phyloP scores from a whole-genome alignment of 805 yeast genomes.

The Komagataella mondaviorum region DNA sequence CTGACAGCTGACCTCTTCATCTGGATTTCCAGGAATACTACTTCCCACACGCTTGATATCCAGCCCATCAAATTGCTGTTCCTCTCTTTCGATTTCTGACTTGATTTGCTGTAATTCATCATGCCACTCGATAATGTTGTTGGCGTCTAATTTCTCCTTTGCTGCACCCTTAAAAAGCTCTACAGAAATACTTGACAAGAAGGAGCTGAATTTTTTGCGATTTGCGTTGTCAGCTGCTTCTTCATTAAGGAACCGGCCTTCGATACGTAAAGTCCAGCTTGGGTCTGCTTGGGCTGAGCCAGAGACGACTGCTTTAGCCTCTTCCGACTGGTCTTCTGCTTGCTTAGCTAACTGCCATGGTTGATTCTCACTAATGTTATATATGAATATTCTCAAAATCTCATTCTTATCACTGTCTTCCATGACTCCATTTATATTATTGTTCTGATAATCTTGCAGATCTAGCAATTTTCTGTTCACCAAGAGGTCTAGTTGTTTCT shows the following conservation, averaged over 20 bases:
- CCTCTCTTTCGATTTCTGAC: conserved; percentile 16
- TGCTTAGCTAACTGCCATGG: conserved; percentile 56
- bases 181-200: conserved; percentile 72
- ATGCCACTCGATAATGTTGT: conserved; percentile 78
- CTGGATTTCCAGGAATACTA: conserved; percentile 14
- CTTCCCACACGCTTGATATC: conserved; percentile 74
- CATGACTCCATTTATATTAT: conserved; percentile 29
- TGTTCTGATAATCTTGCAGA: conserved; percentile 53
- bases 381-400: conserved; percentile 64
- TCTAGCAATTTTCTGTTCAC: conserved; percentile 77
- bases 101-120: conserved; percentile 30
- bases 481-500: conserved; percentile 65
- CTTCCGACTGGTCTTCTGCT: conserved; percentile 3
- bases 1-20: conserved; percentile 45
- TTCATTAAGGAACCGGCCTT: conserved; percentile 61
- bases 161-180: conserved; percentile 32
- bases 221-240: conserved; percentile 31
- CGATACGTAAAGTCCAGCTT: conserved; percentile 77
- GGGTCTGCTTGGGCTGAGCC: conserved; percentile 21
- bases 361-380: conserved; percentile 74
- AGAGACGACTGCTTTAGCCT: conserved; percentile 5
- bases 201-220: conserved; percentile 60
- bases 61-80: conserved; percentile 66
- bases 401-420: conserved; percentile 35
- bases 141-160: conserved; percentile 8